These are phyloP conservation scores for Apiotrichum gracile DNA, from an alignment of 1,284 basidiomycete species.

Conservation along the genomic window DNA sequence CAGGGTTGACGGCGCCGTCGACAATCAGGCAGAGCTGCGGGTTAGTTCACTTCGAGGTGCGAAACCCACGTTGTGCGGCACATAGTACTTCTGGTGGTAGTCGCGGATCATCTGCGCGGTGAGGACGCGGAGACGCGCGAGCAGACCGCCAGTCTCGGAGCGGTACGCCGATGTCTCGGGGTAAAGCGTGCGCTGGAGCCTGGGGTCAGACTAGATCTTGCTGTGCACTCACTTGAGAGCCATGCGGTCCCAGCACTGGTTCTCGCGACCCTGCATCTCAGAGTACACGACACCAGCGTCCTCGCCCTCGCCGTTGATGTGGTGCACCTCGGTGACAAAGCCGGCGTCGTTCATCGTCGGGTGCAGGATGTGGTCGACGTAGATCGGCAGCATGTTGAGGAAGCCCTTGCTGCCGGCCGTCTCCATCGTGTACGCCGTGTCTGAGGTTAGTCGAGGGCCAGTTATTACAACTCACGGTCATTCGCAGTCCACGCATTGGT, in stretches of 20 bases:
- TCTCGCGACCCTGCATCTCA: conserved; percentile 98
- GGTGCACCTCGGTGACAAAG: conserved; percentile 91
- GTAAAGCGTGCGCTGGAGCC: conserved; percentile 73
- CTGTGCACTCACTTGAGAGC: conserved; percentile 59
- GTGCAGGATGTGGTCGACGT: conserved; percentile 94
- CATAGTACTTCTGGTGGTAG: conserved; percentile 88
- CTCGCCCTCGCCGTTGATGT: conserved; percentile 83
- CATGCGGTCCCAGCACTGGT: conserved; percentile 86
- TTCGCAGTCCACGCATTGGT: conserved; percentile 64
- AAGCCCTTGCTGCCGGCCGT: conserved; percentile 97
- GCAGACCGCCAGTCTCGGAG: conserved; percentile 93
- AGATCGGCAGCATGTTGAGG: conserved; percentile 87
- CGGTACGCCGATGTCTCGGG: conserved; percentile 80
- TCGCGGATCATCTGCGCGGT: conserved; percentile 84
- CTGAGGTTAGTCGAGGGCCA: conserved; percentile 51
- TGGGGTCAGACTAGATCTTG: conserved; percentile 38
- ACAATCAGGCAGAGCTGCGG: conserved; percentile 46
- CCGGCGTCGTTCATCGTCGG: conserved; percentile 88
- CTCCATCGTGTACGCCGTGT: conserved; percentile 93
- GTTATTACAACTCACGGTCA: conserved; percentile 44
- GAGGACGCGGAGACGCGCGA: conserved; percentile 81
- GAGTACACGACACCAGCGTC: conserved; percentile 96
- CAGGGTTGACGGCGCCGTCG: conserved; percentile 51
- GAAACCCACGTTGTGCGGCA: conserved; percentile 81
- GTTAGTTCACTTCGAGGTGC: background rate